Conservation (phyloP, 2,329 filamentous ascomycete species). For the Pestalotiopsis sp. region DNA sequence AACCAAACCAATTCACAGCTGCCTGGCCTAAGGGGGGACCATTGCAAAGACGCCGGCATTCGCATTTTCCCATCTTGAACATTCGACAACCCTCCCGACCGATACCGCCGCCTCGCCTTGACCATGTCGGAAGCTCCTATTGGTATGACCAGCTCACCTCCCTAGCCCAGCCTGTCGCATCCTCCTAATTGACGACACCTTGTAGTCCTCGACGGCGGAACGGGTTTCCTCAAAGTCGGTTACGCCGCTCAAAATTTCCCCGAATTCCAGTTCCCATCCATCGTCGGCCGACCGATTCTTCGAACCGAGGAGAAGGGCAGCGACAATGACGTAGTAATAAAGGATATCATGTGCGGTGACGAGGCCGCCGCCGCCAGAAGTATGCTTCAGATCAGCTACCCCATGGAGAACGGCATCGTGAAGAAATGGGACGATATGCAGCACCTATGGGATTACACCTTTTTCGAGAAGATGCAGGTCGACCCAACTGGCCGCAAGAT, state of each 20-base stretch:
- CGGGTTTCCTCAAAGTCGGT: slow-evolving; percentile 98
- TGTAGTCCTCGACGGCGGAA: slow-evolving; percentile 97
- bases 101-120: background rate
- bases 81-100: background rate
- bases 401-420: slow-evolving; percentile 99
- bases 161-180: slow-evolving; percentile 18
- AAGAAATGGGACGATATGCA: slow-evolving; percentile 99
- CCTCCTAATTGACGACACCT: slow-evolving; percentile 9
- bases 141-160: slow-evolving; percentile 12
- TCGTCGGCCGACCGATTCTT: slow-evolving; percentile 95
- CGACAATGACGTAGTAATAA: slow-evolving; percentile 72
- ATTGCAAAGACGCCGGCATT: background rate
- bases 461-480: slow-evolving; percentile 94
- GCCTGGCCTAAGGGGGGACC: background rate
- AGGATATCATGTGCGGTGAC: slow-evolving; percentile 99
- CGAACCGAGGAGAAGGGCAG: slow-evolving; percentile 84
- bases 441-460: slow-evolving; percentile 99
- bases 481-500: slow-evolving; percentile 94
- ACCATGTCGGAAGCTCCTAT: slow-evolving; percentile 13
- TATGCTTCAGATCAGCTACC: slow-evolving; percentile 98
- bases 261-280: slow-evolving; percentile 97
- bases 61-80: background rate
- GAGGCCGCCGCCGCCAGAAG: slow-evolving; percentile 93
- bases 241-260: slow-evolving; percentile 99
- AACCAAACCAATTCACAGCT: background rate